Evolutionary conservation across 305 asterid genomes (phyloP).

Genomic region (Stenogyne calaminthoides): DNA sequence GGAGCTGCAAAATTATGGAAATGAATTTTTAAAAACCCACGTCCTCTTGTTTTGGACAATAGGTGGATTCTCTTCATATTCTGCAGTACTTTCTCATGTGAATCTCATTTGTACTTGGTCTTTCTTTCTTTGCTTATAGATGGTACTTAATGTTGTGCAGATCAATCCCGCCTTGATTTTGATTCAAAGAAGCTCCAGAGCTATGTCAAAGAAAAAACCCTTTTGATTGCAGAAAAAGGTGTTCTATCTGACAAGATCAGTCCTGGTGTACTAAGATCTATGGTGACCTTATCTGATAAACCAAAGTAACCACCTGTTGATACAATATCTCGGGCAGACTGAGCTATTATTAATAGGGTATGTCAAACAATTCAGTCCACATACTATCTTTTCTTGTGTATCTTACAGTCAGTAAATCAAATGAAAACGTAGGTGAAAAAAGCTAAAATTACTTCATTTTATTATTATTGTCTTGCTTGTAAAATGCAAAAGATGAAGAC

Average conservation of each 20-base stretch:
- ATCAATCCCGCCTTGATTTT: slow-evolving; percentile 70
- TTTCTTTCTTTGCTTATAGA: slow-evolving; percentile 25
- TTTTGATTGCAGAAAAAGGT: slow-evolving; percentile 70
- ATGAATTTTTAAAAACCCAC: background rate
- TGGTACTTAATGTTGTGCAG: slow-evolving; percentile 42
- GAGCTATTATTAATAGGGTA: slow-evolving; percentile 30
- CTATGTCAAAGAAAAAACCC: slow-evolving; percentile 77
- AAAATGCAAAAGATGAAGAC: slow-evolving; percentile 1
- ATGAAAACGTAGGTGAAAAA: background rate
- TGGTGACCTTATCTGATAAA: slow-evolving; percentile 75
- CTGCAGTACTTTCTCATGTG: background rate
- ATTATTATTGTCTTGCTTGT: background rate
- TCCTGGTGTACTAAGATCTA: slow-evolving; percentile 83
- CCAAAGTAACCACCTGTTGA: slow-evolving; percentile 47
- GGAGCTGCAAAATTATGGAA: slow-evolving; percentile 17
- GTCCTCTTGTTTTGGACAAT: slow-evolving; percentile 2
- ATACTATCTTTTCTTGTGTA: slow-evolving; percentile 7
- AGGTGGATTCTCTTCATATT: slow-evolving; percentile 16
- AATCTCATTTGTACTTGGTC: slow-evolving; percentile 20
- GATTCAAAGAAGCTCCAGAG: slow-evolving; percentile 89
- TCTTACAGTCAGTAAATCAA: background rate
- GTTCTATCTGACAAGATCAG: slow-evolving; percentile 77
- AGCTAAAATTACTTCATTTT: background rate
- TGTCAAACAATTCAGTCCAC: slow-evolving; percentile 5
- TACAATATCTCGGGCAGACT: slow-evolving; percentile 14